These are phyloP conservation scores for Pythium apleroticum DNA, from an alignment of 352 stramenopile genomes.

Conservation along the genomic window DNA sequence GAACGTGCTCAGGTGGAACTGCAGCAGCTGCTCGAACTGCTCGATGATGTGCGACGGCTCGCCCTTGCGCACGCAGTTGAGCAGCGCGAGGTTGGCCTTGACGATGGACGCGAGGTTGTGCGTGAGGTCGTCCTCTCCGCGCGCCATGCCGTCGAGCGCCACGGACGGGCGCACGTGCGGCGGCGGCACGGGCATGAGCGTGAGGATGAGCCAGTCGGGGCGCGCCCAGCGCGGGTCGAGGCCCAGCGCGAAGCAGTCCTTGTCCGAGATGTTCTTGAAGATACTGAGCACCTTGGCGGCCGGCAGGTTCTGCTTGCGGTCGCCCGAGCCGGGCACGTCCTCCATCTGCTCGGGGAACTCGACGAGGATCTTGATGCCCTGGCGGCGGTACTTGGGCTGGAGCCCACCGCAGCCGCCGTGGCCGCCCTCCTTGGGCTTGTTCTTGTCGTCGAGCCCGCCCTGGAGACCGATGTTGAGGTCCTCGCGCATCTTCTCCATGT, in stretches of 20 bases:
- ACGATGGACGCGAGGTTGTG: conserved; percentile 98
- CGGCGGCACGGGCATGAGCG: conserved; percentile 97
- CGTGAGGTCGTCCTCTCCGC: conserved; percentile 98
- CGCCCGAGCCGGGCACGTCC: conserved; percentile 90
- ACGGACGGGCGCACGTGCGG: conserved; percentile 98
- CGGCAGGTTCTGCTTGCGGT: conserved; percentile 96
- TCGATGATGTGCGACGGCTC: conserved; percentile 96
- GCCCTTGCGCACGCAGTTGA: conserved; percentile 95
- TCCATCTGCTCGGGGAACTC: conserved; percentile 96
- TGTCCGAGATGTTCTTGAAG: conserved; percentile 97
- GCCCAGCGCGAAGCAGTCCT: conserved; percentile 94
- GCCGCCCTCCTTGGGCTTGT: conserved; percentile 75
- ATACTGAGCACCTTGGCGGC: conserved; percentile 95
- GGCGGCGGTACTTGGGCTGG: conserved; percentile 96
- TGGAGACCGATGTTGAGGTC: conserved; percentile 86
- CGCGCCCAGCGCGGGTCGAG: conserved; percentile 94
- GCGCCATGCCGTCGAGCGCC: conserved; percentile 91
- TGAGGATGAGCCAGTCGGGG: conserved; percentile 99
- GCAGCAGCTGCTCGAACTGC: conserved; percentile 87
- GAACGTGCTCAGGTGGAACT: conserved; percentile 90
- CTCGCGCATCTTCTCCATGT: conserved; percentile 90
- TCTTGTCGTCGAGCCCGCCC: conserved; percentile 80
- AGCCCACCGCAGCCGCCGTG: conserved; percentile 81
- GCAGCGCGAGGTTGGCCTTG: conserved; percentile 96
- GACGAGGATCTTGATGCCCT: conserved; percentile 94